phyloP scores from a whole-genome alignment of 1,139 yeast genomes.

The Starmera stellimalicola region DNA sequence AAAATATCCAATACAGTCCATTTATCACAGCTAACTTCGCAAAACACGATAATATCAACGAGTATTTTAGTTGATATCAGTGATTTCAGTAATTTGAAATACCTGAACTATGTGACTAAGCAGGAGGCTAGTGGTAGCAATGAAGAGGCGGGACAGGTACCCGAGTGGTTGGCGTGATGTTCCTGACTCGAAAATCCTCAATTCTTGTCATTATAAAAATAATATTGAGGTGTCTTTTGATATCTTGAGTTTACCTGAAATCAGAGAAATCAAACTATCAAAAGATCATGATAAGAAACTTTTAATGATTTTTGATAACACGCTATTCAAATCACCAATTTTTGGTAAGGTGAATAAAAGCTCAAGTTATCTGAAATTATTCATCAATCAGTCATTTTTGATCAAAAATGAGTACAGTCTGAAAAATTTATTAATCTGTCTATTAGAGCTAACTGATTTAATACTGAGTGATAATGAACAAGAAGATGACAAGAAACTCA shows the following conservation, averaged over 20 bases:
- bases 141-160: conserved; percentile 2
- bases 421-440: conserved; percentile 15
- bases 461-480: conserved; percentile 6
- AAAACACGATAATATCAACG: conserved; percentile 7
- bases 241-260: conserved; percentile 12
- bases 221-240: conserved; percentile 21
- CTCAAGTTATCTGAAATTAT: conserved; percentile 9
- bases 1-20: conserved; percentile 15
- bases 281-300: conserved; percentile 5
- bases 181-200: conserved; percentile 19
- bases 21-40: conserved; percentile 12
- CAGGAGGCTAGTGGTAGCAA: neutral
- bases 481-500: conserved; percentile 8
- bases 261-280: neutral
- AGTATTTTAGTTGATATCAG: conserved; percentile 14
- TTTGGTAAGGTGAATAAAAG: conserved; percentile 11
- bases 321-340: conserved; percentile 15
- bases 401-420: conserved; percentile 11
- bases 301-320: conserved; percentile 11
- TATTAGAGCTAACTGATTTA: conserved; percentile 17
- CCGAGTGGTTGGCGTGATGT: conserved; percentile 22
- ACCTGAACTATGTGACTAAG: conserved; percentile 11
- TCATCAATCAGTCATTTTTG: conserved; percentile 14
- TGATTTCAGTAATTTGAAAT: conserved; percentile 7
- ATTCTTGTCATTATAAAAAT: conserved; percentile 11